A percentile compares a stretch with the other conserved stretches of the same genome.
Evolutionary conservation across 2,329 filamentous ascomycete species (phyloP).

Genomic region (Claviceps pusilla): DNA sequence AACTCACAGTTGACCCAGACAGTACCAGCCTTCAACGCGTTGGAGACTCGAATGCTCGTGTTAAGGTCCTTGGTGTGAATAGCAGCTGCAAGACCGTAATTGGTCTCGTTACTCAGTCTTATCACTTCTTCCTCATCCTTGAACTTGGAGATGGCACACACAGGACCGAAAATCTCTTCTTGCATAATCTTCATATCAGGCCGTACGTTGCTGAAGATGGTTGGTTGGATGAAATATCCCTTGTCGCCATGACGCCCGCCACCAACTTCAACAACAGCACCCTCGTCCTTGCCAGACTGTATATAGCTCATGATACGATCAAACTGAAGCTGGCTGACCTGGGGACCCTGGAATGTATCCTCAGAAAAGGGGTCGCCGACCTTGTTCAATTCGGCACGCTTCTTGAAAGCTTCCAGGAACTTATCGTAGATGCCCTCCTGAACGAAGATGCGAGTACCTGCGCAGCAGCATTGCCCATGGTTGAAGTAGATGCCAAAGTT

Average conservation of each 20-base stretch:
- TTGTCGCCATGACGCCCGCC: conserved; percentile 47
- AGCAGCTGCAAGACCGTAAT: conserved; percentile 70
- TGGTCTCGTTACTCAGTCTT: conserved; percentile 56
- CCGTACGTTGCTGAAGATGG: conserved; percentile 71
- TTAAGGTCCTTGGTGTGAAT: conserved; percentile 72
- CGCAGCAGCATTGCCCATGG: conserved; percentile 54
- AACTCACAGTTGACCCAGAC: conserved; percentile 37
- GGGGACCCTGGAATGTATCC: conserved; percentile 76
- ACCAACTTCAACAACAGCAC: conserved; percentile 44
- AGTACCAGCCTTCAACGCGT: conserved; percentile 56
- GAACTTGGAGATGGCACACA: conserved; percentile 76
- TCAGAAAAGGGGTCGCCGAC: conserved; percentile 70
- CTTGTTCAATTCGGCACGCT: conserved; percentile 56
- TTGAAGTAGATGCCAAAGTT: conserved; percentile 56
- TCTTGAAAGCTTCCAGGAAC: conserved; percentile 69
- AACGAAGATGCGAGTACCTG: conserved; percentile 71
- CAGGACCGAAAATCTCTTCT: conserved; percentile 86
- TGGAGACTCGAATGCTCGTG: conserved; percentile 67
- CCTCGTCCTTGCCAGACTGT: conserved; percentile 47
- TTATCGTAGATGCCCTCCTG: conserved; percentile 80
- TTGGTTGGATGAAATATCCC: conserved; percentile 85
- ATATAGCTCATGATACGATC: conserved; percentile 80
- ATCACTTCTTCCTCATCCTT: conserved; percentile 68
- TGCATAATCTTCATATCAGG: conserved; percentile 81
- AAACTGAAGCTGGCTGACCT: conserved; percentile 73